Conservation (phyloP, 2,329 filamentous ascomycete species). For the Pochonia chlamydosporia region DNA sequence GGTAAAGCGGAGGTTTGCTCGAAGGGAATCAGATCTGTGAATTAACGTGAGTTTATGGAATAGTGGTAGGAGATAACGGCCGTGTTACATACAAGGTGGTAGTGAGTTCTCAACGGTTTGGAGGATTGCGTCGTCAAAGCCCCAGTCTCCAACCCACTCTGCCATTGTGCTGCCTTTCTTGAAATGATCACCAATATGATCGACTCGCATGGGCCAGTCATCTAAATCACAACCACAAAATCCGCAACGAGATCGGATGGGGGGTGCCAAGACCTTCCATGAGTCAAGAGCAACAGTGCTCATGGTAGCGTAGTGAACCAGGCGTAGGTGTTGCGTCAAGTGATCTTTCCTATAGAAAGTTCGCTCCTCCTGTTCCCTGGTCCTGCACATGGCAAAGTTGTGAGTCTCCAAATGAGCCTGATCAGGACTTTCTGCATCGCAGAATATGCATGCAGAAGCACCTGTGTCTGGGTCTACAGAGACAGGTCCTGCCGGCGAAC, state of each 20-base stretch:
- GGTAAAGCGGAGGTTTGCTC: too few relatives aligned
- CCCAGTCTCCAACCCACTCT: slow-evolving; percentile 39
- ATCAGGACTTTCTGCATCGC: slow-evolving; percentile 24
- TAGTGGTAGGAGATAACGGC: too few relatives aligned
- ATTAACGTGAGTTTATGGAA: too few relatives aligned
- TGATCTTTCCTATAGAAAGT: slow-evolving; percentile 39
- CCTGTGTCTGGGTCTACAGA: slow-evolving; percentile 37
- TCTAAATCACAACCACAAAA: slow-evolving; percentile 31
- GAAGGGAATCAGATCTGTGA: too few relatives aligned
- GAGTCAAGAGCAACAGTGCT: slow-evolving; percentile 36
- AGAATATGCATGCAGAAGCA: slow-evolving; percentile 31
- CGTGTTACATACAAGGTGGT: too few relatives aligned
- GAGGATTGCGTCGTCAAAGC: too few relatives aligned
- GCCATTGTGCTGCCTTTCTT: slow-evolving; percentile 34
- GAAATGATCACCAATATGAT: slow-evolving; percentile 37
- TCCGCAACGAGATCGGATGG: slow-evolving; percentile 34
- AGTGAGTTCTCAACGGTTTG: too few relatives aligned
- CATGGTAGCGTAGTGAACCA: slow-evolving; percentile 35
- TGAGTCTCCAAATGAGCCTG: slow-evolving; percentile 29
- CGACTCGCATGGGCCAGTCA: slow-evolving; percentile 29
- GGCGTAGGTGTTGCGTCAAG: slow-evolving; percentile 34
- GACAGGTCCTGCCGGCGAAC: slow-evolving; percentile 26
- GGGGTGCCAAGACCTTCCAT: slow-evolving; percentile 29
- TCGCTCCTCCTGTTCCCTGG: slow-evolving; percentile 37
- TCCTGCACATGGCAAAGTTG: slow-evolving; percentile 41